Percentiles rank a stretch among this genome's conserved stretches.
Evolutionary conservation across 2,329 filamentous ascomycete genomes (phyloP).

Genomic region (Amylocarpus encephaloides): DNA sequence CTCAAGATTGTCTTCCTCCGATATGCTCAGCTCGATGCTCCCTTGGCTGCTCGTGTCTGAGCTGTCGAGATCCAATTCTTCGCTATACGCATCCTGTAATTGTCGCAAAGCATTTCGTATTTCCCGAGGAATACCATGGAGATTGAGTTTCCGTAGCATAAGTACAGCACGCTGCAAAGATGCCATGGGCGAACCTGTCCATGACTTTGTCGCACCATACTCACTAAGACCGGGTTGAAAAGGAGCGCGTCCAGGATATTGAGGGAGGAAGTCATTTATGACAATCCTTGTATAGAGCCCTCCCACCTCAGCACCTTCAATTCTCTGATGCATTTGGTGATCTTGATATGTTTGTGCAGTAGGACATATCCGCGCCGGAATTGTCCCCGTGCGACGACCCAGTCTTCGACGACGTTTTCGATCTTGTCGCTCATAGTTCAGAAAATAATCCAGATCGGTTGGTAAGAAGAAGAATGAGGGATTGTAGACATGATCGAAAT

Average conservation of each 20-base stretch:
- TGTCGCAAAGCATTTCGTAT: constrained; percentile 18
- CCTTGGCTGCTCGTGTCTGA: constrained; percentile 17
- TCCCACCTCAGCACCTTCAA: constrained; percentile 4
- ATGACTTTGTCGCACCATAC: too few species aligned
- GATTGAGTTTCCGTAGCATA: constrained; percentile 18
- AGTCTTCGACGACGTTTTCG: constrained; percentile 15
- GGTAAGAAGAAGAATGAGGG: too few species aligned
- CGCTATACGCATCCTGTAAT: constrained; percentile 20
- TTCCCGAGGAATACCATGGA: constrained; percentile 14
- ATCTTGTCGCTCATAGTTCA: constrained; percentile 2
- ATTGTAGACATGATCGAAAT: too few species aligned
- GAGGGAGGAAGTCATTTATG: not conserved
- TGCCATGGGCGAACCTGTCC: constrained; percentile 6
- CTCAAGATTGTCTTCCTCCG: constrained; percentile 12
- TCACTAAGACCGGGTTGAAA: too few species aligned
- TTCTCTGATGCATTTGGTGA: constrained; percentile 16
- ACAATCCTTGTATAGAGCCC: too few species aligned
- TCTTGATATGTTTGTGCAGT: constrained; percentile 20
- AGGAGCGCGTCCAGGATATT: not conserved
- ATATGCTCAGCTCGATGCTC: constrained; percentile 11
- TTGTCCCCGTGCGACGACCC: constrained; percentile 15
- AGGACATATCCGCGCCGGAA: constrained; percentile 18
- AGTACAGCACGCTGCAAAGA: constrained; percentile 18
- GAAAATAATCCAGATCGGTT: too few species aligned
- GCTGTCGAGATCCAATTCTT: constrained; percentile 18